A percentile compares a stretch with the other conserved stretches of the same genome.
phyloP scores from a whole-genome alignment of 1,284 basidiomycete species.

The Apiotrichum gamsii region DNA sequence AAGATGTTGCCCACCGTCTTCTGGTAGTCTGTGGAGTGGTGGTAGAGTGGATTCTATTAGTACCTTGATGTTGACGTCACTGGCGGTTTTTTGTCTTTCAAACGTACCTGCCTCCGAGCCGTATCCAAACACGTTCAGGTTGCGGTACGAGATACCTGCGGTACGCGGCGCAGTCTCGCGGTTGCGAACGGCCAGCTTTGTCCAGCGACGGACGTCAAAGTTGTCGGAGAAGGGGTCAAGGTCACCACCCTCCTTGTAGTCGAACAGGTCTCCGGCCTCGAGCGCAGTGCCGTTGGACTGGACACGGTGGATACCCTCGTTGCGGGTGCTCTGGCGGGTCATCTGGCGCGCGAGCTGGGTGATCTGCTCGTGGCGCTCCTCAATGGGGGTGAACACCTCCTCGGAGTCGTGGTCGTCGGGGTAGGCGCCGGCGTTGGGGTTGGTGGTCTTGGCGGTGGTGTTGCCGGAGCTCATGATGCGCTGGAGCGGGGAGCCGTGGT shows the following conservation, averaged over 20 bases:
- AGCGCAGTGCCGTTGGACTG: background rate
- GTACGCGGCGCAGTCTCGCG: constrained; percentile 40
- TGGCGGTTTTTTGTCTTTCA: no score
- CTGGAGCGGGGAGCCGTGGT: background rate
- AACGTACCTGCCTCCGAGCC: constrained; percentile 46
- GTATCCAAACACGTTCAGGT: constrained; percentile 50
- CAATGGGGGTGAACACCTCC: constrained; percentile 6
- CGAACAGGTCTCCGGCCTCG: constrained; percentile 19
- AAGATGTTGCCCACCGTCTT: constrained; percentile 50
- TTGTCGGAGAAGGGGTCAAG: constrained; percentile 48
- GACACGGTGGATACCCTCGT: constrained; percentile 1
- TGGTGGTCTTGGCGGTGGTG: no score
- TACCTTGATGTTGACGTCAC: no score
- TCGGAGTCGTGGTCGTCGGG: constrained; percentile 7
- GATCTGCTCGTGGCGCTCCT: constrained; percentile 20
- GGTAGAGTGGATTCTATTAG: background rate
- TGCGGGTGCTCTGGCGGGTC: constrained; percentile 22
- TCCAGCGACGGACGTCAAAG: constrained; percentile 49
- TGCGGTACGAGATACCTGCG: constrained; percentile 50
- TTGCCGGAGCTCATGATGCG: background rate
- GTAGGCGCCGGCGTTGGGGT: no score
- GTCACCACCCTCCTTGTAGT: constrained; percentile 36
- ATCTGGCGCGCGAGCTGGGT: constrained; percentile 30
- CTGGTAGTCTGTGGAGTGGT: constrained; percentile 50
- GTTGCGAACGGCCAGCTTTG: constrained; percentile 33